Base-by-base conservation (phyloP, 805 yeast genomes). In the Osmozyma mogii region DNA sequence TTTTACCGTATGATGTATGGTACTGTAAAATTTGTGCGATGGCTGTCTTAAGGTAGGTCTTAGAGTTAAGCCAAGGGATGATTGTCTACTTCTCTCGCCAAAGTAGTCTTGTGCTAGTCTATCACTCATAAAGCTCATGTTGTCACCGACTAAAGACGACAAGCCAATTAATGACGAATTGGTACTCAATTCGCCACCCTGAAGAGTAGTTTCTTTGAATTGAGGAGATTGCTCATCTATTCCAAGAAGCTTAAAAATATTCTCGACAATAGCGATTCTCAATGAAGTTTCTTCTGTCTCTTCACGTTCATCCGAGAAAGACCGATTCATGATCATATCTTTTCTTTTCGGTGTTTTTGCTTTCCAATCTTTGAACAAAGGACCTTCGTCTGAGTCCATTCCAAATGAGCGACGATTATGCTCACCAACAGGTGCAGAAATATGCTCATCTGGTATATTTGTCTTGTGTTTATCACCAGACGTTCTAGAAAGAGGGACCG, bases 231-330 rank as follows among this genome's bases (percentile, higher is more conserved):
- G 68, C 25, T 57, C 63, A 12, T 50, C 48, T 8, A 85, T 65
- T 0, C 95, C 95, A 19, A 85, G 57, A 18, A 74, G 57, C 29
- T 66, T 66, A 47, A 85, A 78, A 24, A 87, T 68, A 15, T 76
- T 78, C 41, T 83, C 94, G 4, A 78, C 69, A 1, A 87, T 52
- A 0, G 89, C 84, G 13, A 67, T 59, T 31, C 81, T 58, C 15
- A 80, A 52, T 0, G 81, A 66, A 0, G 73, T 62, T 27, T 81
- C 89, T 42, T 82, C 87, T 0, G 81, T 73, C 40, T 79, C 89
- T 35, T 79, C 84, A 18, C 50, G 39, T 22, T 73, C 78, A 17
- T 68, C 73, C 4, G 78, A 66, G 38, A 76, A 72, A 9, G 60
- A 49, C 31, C 61, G 43, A 13, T 50, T 56, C 10, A 54, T 47